These are phyloP conservation scores for Paracorniculantispora psalliotae DNA, from an alignment of 2,329 filamentous ascomycete species.

Conservation along the genomic window DNA sequence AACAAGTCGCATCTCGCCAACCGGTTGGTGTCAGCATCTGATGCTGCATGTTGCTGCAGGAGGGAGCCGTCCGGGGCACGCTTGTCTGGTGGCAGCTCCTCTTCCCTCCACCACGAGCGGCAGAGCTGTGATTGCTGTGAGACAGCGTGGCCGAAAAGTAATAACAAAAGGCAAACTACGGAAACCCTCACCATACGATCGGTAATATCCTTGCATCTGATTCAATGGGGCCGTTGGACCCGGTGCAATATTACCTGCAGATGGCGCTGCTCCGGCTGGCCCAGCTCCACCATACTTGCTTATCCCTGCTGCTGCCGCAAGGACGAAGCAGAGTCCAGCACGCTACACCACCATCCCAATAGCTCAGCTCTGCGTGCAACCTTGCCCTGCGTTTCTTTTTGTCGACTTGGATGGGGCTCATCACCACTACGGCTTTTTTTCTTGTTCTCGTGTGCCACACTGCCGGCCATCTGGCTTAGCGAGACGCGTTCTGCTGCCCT, in stretches of 20 bases:
- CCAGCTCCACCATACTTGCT: background rate
- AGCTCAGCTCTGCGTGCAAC: background rate
- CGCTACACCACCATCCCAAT: background rate
- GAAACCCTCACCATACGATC: background rate
- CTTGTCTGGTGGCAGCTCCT: background rate
- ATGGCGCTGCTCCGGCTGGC: background rate
- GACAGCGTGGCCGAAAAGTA: conserved; percentile 1
- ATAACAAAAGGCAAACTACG: background rate
- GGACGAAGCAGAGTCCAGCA: conserved; percentile 1
- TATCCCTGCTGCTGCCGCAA: background rate
- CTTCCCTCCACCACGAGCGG: background rate
- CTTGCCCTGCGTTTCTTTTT: background rate
- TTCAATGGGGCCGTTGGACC: conserved; percentile 1
- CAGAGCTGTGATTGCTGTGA: conserved; percentile 5
- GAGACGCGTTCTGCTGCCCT: conserved; percentile 3
- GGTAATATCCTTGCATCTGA: conserved; percentile 7
- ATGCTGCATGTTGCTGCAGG: background rate
- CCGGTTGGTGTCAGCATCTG: background rate
- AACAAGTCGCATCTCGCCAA: background rate
- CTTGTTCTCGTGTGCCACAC: background rate
- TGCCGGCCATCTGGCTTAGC: background rate
- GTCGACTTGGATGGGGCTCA: background rate
- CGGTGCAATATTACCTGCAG: conserved; percentile 8
- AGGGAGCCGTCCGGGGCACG: background rate
- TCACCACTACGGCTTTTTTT: background rate